A percentile compares a stretch with the other conserved stretches of the same genome.
Conservation (phyloP, 345 rosid species). For the Murraya paniculata region DNA sequence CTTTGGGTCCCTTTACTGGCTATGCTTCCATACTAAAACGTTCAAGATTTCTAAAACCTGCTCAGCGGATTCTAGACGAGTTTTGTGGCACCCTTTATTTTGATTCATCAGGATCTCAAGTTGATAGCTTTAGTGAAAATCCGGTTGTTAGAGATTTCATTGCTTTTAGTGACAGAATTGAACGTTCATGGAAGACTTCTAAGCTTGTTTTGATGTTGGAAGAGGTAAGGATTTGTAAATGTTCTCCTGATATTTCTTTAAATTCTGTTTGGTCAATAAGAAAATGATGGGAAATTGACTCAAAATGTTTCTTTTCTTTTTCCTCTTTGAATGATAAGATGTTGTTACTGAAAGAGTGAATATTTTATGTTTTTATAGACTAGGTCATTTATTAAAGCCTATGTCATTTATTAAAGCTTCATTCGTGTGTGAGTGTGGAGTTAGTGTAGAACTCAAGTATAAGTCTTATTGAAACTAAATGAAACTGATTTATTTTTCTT, state of each 20-base stretch:
- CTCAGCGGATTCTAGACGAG: slow-evolving; percentile 34
- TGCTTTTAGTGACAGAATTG: slow-evolving; percentile 25
- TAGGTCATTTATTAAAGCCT: background rate
- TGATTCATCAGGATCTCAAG: slow-evolving; percentile 8
- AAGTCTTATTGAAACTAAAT: background rate
- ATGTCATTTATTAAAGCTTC: background rate
- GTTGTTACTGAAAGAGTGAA: background rate
- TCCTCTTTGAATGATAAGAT: background rate
- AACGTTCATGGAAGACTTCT: slow-evolving; percentile 30
- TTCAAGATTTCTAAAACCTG: slow-evolving; percentile 38
- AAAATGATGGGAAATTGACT: background rate
- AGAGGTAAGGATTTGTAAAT: slow-evolving; percentile 27
- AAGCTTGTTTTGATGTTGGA: slow-evolving; percentile 36
- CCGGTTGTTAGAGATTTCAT: slow-evolving; percentile 15
- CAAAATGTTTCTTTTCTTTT: background rate
- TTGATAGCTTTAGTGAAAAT: slow-evolving; percentile 17
- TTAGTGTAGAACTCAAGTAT: background rate
- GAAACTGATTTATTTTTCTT: background rate
- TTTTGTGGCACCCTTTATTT: slow-evolving; percentile 19
- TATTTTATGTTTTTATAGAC: background rate
- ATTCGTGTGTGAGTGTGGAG: background rate
- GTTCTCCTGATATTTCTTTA: background rate
- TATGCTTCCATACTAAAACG: slow-evolving; percentile 26
- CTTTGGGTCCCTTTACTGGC: slow-evolving; percentile 39
- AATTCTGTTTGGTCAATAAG: slow-evolving; percentile 5